Base-by-base conservation (phyloP, 192 early-diverging fungal genomes). In the Pilobolus umbonatus region DNA sequence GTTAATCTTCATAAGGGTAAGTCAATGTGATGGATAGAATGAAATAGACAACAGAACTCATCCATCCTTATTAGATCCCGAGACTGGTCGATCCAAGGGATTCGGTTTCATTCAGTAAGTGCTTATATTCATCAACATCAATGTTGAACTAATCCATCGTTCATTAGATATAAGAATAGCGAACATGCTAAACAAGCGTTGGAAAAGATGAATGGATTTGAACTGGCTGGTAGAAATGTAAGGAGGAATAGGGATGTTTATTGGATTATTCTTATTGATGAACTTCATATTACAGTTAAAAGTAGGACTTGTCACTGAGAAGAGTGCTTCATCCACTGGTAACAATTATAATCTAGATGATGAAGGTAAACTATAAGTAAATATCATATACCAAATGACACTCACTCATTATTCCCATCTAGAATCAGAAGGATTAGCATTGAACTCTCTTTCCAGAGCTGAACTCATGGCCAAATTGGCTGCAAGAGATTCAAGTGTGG, bases 381-480 rank as follows among this genome's bases (percentile, higher is more conserved):
- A 1, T 26, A 36, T 2, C 52, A n/a, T 29, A 32, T 14, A 22
- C 47, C 19, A 48, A 19, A 36, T 28, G 8, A n/a, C 12, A 39
- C 4, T 21, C n/a, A 25, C 14, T 14, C 0, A 24, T 56, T 60
- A 42, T 38, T 38, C 1, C 9, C 24, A n/a, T 9, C 34, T 68
- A 80, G 75, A 75, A 63, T 78, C 77, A 28, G 77, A 66, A 46
- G 87, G 88, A 38, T 65, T 90, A 49, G 68, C 82, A 10, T 50
- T 93, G 50, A 89, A 83, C 38, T 78, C 86, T 12, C 76, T 81
- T 19, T 84, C 86, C 4, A 72, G 91, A 14, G 80, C 79, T 8
- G 87, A 89, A 46, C 72, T 93, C 17, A 93, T 93, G 91, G 82
- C 86, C 38, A 91, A 91, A 59, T 69, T 93, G 4, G 84, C 88